phyloP scores from a whole-genome alignment of 345 rosid genomes.

The Carallia pectinifolia region DNA sequence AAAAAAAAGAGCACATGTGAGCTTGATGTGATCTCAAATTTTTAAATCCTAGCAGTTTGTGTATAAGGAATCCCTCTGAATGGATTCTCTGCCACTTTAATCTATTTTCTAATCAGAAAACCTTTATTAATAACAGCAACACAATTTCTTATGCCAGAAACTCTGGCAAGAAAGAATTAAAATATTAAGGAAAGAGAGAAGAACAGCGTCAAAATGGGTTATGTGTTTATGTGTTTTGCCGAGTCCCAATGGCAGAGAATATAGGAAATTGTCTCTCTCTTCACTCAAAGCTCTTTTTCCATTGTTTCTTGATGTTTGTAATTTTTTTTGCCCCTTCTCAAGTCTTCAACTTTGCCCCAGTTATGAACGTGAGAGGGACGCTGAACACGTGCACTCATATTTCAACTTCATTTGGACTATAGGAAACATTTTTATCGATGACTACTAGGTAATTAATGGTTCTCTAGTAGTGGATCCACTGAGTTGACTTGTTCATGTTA shows the following conservation, averaged over 20 bases:
- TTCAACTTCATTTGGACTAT: constrained; percentile 7
- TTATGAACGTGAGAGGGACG: constrained; percentile 30
- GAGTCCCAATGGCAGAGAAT: constrained; percentile 34
- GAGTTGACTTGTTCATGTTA: too few relatives aligned
- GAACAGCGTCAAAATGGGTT: not conserved
- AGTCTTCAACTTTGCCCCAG: constrained; percentile 9
- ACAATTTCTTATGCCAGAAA: not conserved
- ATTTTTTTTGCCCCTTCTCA: not conserved
- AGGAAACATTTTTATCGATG: not conserved
- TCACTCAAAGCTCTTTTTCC: constrained; percentile 14
- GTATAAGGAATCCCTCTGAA: not conserved
- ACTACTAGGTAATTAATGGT: not conserved
- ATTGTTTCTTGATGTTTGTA: not conserved
- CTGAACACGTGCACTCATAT: constrained; percentile 25
- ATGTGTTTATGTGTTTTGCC: not conserved
- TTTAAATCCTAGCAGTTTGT: not conserved
- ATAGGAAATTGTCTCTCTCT: constrained; percentile 33
- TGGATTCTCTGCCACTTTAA: not conserved
- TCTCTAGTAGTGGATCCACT: not conserved
- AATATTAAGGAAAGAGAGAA: not conserved
- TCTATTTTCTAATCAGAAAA: not conserved
- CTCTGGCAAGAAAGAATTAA: not conserved
- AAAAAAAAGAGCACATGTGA: not conserved
- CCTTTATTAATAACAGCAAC: not conserved
- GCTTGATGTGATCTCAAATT: not conserved